A percentile compares a stretch with the other conserved stretches of the same genome.
Evolutionary conservation across 495 filamentous ascomycete species (phyloP).

Genomic region (Amphirosellinia nigrospora): DNA sequence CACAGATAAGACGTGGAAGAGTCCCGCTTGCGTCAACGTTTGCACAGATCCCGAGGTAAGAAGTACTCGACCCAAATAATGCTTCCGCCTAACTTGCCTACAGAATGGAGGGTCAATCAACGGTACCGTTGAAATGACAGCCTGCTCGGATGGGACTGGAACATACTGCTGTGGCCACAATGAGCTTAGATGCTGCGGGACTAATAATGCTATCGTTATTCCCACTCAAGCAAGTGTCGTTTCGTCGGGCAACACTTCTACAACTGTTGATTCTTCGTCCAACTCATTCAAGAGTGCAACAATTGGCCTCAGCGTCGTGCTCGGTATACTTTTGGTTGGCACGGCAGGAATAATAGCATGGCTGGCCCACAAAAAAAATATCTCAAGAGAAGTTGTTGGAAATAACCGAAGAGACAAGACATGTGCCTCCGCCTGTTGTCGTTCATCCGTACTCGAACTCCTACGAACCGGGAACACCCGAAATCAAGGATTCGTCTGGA

Average conservation of each 20-base stretch:
- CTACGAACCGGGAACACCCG: background rate
- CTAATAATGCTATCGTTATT: slow-evolving; percentile 29
- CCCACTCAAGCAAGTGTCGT: slow-evolving; percentile 25
- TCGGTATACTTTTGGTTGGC: slow-evolving; percentile 24
- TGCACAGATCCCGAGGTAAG: slow-evolving; percentile 32
- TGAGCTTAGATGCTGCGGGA: slow-evolving; percentile 38
- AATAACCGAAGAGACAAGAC: slow-evolving; percentile 17
- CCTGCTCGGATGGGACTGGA: slow-evolving; percentile 33
- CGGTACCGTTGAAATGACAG: slow-evolving; percentile 31
- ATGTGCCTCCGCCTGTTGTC: slow-evolving; percentile 1
- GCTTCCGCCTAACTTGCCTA: background rate
- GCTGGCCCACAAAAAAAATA: slow-evolving; percentile 20
- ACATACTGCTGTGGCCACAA: slow-evolving; percentile 38
- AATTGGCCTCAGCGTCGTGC: slow-evolving; percentile 19
- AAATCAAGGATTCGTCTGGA: slow-evolving; percentile 2
- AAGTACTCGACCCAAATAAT: background rate
- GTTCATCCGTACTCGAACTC: background rate
- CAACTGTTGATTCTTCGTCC: background rate
- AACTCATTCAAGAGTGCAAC: slow-evolving; percentile 23
- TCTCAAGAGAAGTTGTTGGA: slow-evolving; percentile 3
- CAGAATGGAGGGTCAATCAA: slow-evolving; percentile 27
- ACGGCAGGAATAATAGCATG: slow-evolving; percentile 20
- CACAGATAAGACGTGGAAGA: slow-evolving; percentile 39
- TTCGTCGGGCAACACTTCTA: background rate
- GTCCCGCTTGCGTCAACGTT: slow-evolving; percentile 32